Evolutionary conservation across 2,329 filamentous ascomycete species (phyloP).

Genomic region (Trichoderma sp.): DNA sequence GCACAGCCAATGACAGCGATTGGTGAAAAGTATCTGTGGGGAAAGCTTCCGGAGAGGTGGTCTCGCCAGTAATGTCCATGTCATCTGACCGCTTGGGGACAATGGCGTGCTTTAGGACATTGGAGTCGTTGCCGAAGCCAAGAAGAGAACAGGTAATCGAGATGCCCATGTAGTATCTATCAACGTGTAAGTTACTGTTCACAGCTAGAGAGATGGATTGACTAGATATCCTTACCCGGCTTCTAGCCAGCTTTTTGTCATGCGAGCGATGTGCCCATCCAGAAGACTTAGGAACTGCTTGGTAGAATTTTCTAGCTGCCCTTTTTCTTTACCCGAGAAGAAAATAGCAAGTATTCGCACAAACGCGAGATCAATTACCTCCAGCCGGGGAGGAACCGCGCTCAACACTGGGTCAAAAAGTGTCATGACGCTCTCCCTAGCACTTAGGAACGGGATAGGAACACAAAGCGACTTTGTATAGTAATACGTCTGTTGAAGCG

Average conservation of each 20-base stretch:
- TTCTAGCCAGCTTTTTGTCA: slow-evolving; percentile 51
- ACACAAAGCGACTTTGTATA: slow-evolving; percentile 71
- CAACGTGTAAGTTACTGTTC: neutral
- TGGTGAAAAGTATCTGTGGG: slow-evolving; percentile 31
- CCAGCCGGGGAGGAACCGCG: slow-evolving; percentile 33
- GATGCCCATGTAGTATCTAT: slow-evolving; percentile 35
- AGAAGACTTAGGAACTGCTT: slow-evolving; percentile 52
- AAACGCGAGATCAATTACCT: slow-evolving; percentile 53
- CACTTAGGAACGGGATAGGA: slow-evolving; percentile 62
- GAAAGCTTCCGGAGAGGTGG: slow-evolving; percentile 21
- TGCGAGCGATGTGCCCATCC: slow-evolving; percentile 53
- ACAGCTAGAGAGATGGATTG: neutral
- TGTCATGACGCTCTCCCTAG: slow-evolving; percentile 66
- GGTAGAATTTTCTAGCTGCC: slow-evolving; percentile 42
- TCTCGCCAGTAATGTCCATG: slow-evolving; percentile 23
- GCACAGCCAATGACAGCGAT: slow-evolving; percentile 41
- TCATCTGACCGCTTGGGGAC: slow-evolving; percentile 25
- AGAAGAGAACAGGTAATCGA: slow-evolving; percentile 33
- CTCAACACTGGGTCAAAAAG: slow-evolving; percentile 60
- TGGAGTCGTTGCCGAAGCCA: slow-evolving; percentile 40
- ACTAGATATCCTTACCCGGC: slow-evolving; percentile 34
- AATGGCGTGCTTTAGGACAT: slow-evolving; percentile 43
- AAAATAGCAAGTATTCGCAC: slow-evolving; percentile 63
- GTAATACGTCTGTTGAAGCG: slow-evolving; percentile 67
- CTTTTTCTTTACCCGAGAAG: slow-evolving; percentile 50